Conservation (phyloP, 371 early-diverging fungal species). For the Rhizoclosmatium hyalinum region DNA sequence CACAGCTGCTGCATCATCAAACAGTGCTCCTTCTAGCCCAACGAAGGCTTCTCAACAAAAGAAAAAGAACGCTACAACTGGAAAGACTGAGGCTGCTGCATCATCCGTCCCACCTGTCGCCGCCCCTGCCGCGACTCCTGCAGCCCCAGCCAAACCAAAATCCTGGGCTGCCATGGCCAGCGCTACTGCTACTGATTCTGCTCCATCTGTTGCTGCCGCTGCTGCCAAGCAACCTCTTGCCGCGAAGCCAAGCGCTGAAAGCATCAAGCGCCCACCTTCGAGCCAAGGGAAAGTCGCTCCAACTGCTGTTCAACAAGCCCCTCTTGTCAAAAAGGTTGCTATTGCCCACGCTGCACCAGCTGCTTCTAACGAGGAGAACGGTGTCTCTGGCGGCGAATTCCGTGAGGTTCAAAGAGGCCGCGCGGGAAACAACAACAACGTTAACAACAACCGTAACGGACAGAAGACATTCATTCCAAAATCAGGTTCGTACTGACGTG, state of each 20-base stretch:
- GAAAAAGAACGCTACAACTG: not conserved
- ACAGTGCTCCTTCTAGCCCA: conserved; percentile 26
- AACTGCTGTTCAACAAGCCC: conserved; percentile 1
- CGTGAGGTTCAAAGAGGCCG: conserved; percentile 41
- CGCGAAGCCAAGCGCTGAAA: conserved; percentile 1
- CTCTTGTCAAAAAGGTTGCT: conserved; percentile 12
- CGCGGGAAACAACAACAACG: conserved; percentile 38
- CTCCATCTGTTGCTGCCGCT: conserved; percentile 30
- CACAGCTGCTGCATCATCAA: conserved; percentile 14
- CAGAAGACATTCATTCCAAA: not conserved
- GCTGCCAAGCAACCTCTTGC: conserved; percentile 17
- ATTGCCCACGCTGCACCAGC: conserved; percentile 36
- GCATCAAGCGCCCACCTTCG: not conserved
- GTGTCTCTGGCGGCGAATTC: conserved; percentile 29
- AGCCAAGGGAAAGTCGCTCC: conserved; percentile 5
- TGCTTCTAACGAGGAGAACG: conserved; percentile 29
- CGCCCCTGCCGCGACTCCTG: conserved; percentile 35
- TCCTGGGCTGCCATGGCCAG: conserved; percentile 68
- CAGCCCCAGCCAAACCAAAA: conserved; percentile 47
- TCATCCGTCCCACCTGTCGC: conserved; percentile 23
- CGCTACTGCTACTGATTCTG: conserved; percentile 29
- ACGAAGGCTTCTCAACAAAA: conserved; percentile 6
- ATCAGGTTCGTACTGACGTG: conserved; percentile 11
- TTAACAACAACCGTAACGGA: conserved; percentile 22
- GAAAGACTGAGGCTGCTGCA: not conserved